Percentiles rank a stretch among this genome's conserved stretches.
These are phyloP conservation scores for Phytophthora uliginosa DNA, from an alignment of 352 stramenopile genomes.

Conservation along the genomic window DNA sequence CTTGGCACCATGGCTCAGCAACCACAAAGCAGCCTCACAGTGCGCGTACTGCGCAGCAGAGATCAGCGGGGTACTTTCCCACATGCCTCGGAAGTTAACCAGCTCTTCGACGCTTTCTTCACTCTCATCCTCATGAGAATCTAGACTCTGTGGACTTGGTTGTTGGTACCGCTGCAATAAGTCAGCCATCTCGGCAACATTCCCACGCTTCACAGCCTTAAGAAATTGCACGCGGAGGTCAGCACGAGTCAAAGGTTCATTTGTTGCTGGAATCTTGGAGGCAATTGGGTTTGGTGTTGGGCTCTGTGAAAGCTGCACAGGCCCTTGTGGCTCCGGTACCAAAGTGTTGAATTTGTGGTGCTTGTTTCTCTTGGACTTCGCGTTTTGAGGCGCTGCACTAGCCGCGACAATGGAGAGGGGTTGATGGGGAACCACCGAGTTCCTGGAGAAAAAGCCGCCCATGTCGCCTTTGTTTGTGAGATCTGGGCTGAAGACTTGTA, in stretches of 20 bases:
- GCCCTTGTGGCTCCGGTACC: conserved; percentile 42
- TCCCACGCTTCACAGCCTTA: conserved; percentile 73
- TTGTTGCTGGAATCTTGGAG: conserved; percentile 6
- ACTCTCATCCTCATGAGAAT: conserved; percentile 23
- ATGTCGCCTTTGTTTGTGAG: conserved; percentile 22
- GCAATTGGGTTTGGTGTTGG: background rate
- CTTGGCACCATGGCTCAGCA: conserved; percentile 58
- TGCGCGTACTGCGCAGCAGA: conserved; percentile 80
- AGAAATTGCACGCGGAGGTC: conserved; percentile 71
- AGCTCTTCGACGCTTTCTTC: conserved; percentile 39
- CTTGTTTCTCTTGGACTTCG: conserved; percentile 40
- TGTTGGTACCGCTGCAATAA: conserved; percentile 35
- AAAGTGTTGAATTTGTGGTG: conserved; percentile 50
- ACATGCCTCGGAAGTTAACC: conserved; percentile 83
- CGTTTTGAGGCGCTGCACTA: conserved; percentile 13
- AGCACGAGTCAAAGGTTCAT: conserved; percentile 38
- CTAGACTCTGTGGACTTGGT: conserved; percentile 2
- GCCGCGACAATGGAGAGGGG: conserved; percentile 42
- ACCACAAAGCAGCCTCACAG: conserved; percentile 59
- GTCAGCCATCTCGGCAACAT: conserved; percentile 48
- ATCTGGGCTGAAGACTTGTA: too few relatives aligned
- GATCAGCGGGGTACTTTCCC: conserved; percentile 86
- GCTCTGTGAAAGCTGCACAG: conserved; percentile 8
- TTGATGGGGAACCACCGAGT: conserved; percentile 52
- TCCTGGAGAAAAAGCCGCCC: conserved; percentile 57